Evolutionary conservation across 2,329 filamentous ascomycete species (phyloP).

Genomic region (Talaromyces rugulosus): DNA sequence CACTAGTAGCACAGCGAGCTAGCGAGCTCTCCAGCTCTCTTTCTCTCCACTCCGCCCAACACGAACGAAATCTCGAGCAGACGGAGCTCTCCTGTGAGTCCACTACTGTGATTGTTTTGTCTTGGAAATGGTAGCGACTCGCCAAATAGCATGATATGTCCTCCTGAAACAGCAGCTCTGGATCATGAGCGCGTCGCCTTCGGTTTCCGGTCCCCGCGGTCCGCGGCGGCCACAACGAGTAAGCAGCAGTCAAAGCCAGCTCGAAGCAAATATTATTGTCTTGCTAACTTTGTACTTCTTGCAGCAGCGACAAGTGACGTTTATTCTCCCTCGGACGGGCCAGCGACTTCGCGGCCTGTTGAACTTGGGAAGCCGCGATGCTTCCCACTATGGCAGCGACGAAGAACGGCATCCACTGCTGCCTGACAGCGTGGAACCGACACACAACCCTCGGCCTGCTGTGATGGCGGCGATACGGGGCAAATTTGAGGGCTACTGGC

Average conservation of each 20-base stretch:
- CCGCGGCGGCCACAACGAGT: conserved; percentile 28
- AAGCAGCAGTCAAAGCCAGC: neutral
- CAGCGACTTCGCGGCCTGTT: conserved; percentile 78
- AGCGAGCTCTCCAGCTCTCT: neutral
- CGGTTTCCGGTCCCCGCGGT: neutral
- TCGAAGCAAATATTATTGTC: neutral
- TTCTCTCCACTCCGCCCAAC: neutral
- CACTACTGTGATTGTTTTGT: neutral
- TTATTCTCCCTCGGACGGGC: conserved; percentile 80
- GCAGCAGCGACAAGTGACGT: conserved; percentile 75
- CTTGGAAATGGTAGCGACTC: neutral
- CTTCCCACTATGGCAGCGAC: conserved; percentile 29
- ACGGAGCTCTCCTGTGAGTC: neutral
- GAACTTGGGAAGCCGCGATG: conserved; percentile 60
- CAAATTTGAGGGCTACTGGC: conserved; percentile 32
- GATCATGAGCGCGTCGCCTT: conserved; percentile 8
- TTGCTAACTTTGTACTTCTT: neutral
- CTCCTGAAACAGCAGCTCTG: neutral
- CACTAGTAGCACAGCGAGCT: too few relatives aligned
- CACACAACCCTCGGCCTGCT: conserved; percentile 12
- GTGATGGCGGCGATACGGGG: conserved; percentile 17
- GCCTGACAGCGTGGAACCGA: conserved; percentile 13
- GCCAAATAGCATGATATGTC: too few relatives aligned
- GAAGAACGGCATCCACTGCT: conserved; percentile 37
- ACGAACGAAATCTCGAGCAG: neutral